Evolutionary conservation across 148 eudicot species (phyloP).

Genomic region (Cornus suecica): DNA sequence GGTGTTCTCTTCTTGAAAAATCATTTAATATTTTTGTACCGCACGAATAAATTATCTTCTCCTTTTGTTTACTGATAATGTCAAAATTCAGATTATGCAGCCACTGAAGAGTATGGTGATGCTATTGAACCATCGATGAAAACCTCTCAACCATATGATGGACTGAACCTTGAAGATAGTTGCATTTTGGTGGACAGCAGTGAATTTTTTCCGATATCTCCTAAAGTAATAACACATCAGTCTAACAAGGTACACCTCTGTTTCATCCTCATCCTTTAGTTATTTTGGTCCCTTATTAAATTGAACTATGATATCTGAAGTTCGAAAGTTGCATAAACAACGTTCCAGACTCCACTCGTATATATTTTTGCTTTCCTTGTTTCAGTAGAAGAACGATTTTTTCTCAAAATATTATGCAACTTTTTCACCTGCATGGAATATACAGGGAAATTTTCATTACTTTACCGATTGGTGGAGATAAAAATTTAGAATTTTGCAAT

Average conservation of each 20-base stretch:
- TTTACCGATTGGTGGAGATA: no score
- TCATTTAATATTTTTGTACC: not conserved
- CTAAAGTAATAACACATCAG: not conserved
- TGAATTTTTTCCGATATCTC: conserved; percentile 3
- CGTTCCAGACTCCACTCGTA: no score
- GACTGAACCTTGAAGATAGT: not conserved
- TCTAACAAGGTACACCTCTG: conserved; percentile 4
- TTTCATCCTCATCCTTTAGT: not conserved
- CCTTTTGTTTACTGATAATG: not conserved
- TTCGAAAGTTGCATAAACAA: not conserved
- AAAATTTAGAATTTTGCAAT: no score
- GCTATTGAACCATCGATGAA: not conserved
- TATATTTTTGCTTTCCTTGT: not conserved
- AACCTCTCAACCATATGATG: not conserved
- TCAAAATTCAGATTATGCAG: not conserved
- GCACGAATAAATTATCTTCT: not conserved
- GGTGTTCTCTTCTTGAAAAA: not conserved
- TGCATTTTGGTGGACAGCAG: not conserved
- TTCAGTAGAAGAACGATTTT: not conserved
- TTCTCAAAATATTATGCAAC: not conserved
- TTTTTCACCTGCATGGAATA: not conserved
- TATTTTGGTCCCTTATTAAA: not conserved
- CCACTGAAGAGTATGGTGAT: not conserved
- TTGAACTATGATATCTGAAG: not conserved
- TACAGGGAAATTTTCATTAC: no score